Percentiles rank a stretch among this genome's conserved stretches.
phyloP scores from a whole-genome alignment of 805 yeast species.

The Candida mattraensis region DNA sequence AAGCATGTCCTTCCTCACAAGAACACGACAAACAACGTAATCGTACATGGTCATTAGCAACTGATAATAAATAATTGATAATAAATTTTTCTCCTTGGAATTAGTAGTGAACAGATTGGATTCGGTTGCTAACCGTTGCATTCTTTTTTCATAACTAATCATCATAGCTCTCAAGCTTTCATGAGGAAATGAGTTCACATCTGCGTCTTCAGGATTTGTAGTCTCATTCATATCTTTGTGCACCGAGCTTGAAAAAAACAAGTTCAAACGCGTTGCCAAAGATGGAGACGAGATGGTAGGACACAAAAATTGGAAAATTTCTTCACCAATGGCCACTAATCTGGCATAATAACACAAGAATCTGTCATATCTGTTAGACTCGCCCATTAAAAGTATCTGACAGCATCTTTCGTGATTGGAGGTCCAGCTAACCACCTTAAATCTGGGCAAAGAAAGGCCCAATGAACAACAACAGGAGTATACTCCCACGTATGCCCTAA shows the following conservation, averaged over 20 bases:
- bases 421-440: conserved; percentile 50
- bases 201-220: conserved; percentile 8
- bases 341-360: conserved; percentile 46
- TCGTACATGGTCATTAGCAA: conserved; percentile 52
- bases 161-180: conserved; percentile 32
- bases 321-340: conserved; percentile 50
- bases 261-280: conserved; percentile 8
- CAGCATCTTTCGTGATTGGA: conserved; percentile 41
- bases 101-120: conserved; percentile 37
- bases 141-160: conserved; percentile 40
- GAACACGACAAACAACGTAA: conserved; percentile 45
- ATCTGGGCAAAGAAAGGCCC: conserved; percentile 50
- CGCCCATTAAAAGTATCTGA: conserved; percentile 36
- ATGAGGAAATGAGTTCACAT: conserved; percentile 19
- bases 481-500: conserved; percentile 47
- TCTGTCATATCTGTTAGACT: conserved; percentile 38
- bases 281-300: conserved; percentile 27
- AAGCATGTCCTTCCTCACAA: conserved; percentile 30
- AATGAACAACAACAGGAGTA: conserved; percentile 52
- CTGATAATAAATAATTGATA: conserved; percentile 50
- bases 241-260: conserved; percentile 3
- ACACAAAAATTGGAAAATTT: conserved; percentile 41
- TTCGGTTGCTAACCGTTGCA: conserved; percentile 41
- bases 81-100: conserved; percentile 39
- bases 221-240: conserved; percentile 5